phyloP scores from a whole-genome alignment of 1,284 basidiomycete species.

The Naganishia albida region DNA sequence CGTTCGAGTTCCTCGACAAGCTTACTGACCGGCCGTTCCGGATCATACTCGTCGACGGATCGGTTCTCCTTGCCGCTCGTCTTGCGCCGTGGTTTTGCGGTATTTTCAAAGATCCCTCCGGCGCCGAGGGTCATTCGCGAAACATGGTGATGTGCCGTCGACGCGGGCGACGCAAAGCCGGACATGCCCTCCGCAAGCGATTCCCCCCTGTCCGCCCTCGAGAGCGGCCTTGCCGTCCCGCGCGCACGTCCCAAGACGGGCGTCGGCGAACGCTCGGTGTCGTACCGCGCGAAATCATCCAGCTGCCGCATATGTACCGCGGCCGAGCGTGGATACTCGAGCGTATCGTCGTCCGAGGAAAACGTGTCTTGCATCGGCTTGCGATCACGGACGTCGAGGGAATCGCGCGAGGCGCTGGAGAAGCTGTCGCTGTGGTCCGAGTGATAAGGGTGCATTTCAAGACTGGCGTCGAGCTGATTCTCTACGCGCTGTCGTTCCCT shows the following conservation, averaged over 20 bases:
- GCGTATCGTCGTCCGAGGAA: constrained; percentile 14
- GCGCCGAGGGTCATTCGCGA: constrained; percentile 80
- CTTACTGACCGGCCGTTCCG: constrained; percentile 73
- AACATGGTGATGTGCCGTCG: constrained; percentile 81
- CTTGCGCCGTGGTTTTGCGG: constrained; percentile 19
- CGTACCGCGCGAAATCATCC: constrained; percentile 9
- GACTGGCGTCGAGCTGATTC: constrained; percentile 49
- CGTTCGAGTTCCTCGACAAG: constrained; percentile 50
- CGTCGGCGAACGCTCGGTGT: constrained; percentile 12
- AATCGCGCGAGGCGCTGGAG: background rate
- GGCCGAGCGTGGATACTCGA: constrained; percentile 15
- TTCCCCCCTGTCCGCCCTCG: background rate
- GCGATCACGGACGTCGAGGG: constrained; percentile 3
- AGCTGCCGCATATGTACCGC: constrained; percentile 22
- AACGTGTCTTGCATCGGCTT: background rate
- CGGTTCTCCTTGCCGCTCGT: constrained; percentile 38
- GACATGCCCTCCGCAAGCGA: background rate
- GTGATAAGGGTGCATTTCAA: constrained; percentile 41
- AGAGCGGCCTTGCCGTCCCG: background rate
- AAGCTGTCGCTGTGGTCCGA: background rate
- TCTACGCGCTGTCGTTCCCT: constrained; percentile 50
- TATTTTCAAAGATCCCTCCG: constrained; percentile 61
- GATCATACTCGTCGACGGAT: constrained; percentile 75
- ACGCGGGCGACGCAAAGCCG: constrained; percentile 57
- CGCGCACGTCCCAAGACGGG: background rate